These are phyloP conservation scores for Leccinum subfulvum DNA, from an alignment of 1,284 basidiomycete genomes.

Conservation along the genomic window DNA sequence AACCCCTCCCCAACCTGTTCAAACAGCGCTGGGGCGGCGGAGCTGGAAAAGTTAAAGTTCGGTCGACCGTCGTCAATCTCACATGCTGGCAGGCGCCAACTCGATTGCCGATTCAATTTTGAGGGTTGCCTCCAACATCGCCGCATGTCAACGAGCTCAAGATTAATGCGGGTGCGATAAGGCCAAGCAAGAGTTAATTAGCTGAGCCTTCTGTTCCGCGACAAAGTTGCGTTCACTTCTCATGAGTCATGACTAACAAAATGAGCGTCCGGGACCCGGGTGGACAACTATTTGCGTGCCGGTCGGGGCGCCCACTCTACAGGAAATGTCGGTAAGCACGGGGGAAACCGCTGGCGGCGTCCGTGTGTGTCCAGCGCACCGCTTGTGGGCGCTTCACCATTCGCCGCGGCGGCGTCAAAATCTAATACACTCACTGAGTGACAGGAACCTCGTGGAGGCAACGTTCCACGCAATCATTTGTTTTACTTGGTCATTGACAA, in stretches of 20 bases:
- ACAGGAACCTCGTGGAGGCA: background rate
- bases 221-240: background rate
- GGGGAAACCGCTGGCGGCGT: background rate
- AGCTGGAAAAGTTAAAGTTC: background rate
- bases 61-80: background rate
- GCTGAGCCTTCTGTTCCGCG: background rate
- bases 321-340: background rate
- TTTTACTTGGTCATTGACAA: background rate
- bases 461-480: constrained; percentile 1
- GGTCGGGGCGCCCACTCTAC: background rate
- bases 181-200: background rate
- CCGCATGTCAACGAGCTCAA: background rate
- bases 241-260: background rate
- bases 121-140: background rate
- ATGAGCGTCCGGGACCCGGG: background rate
- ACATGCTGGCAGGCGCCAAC: background rate
- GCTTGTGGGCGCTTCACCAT: background rate
- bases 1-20: background rate
- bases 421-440: background rate
- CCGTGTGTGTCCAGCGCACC: background rate
- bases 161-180: background rate
- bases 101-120: background rate
- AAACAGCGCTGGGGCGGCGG: background rate
- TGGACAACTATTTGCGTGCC: background rate
- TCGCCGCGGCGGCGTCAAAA: background rate